Evolutionary conservation across 768 basidiomycete species (phyloP).

Genomic region (Tricholoma sp.): DNA sequence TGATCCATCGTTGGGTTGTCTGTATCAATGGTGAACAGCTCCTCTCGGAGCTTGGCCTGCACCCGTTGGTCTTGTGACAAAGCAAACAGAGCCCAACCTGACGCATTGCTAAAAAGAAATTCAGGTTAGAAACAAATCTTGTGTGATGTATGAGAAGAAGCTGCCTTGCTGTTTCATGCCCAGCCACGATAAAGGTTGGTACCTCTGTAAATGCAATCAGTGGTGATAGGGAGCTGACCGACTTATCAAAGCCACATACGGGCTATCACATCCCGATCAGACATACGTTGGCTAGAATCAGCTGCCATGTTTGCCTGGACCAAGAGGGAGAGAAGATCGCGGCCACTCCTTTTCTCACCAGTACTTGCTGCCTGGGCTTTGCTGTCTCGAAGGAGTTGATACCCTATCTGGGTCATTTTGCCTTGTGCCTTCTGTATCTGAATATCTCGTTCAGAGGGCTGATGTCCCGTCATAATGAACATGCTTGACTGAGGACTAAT

Average conservation of each 20-base stretch:
- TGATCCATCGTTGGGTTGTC: slow-evolving; percentile 68
- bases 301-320: slow-evolving; percentile 51
- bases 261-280: slow-evolving; percentile 14
- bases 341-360: slow-evolving; percentile 16
- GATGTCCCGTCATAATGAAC: neutral
- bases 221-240: no score
- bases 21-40: slow-evolving; percentile 45
- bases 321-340: slow-evolving; percentile 43
- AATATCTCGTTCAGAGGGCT: slow-evolving; percentile 16
- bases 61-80: slow-evolving; percentile 42
- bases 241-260: slow-evolving; percentile 2
- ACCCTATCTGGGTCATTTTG: slow-evolving; percentile 38
- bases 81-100: slow-evolving; percentile 57
- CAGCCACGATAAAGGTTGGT: slow-evolving; percentile 45
- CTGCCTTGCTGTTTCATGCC: slow-evolving; percentile 43
- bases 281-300: slow-evolving; percentile 24
- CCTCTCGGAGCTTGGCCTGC: slow-evolving; percentile 54
- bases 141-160: neutral
- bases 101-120: slow-evolving; percentile 30
- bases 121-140: neutral
- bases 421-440: slow-evolving; percentile 18
- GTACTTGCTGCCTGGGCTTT: slow-evolving; percentile 22
- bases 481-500: neutral
- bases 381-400: slow-evolving; percentile 35
- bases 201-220: slow-evolving; percentile 29